Evolutionary conservation across 768 basidiomycete species (phyloP).

Genomic region (Phlegmacium glaucopus): DNA sequence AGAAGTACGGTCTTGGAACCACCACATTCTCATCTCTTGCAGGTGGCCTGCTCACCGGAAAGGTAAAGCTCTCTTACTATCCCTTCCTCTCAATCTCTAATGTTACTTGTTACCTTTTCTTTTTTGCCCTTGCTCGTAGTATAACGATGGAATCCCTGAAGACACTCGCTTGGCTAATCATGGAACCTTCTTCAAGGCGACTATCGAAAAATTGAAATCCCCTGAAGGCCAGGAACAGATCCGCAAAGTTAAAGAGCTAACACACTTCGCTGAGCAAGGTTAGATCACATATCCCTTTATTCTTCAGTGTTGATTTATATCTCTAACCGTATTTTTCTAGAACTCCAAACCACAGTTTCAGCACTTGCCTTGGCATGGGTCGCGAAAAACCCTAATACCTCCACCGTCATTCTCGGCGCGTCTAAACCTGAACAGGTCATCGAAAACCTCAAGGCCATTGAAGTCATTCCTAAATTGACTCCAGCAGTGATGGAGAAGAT

Average conservation of each 20-base stretch:
- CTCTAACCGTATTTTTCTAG: constrained; percentile 27
- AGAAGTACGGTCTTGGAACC: constrained; percentile 63
- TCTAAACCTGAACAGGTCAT: constrained; percentile 58
- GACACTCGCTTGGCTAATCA: constrained; percentile 69
- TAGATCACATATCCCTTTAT: neutral
- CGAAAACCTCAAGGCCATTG: constrained; percentile 69
- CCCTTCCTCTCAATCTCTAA: too few relatives aligned
- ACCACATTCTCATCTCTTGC: constrained; percentile 76
- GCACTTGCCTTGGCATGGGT: constrained; percentile 81
- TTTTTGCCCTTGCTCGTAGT: constrained; percentile 38
- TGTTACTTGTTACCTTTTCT: too few relatives aligned
- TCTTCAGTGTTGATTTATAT: neutral
- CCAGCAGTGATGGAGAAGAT: constrained; percentile 62
- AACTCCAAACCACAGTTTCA: constrained; percentile 54
- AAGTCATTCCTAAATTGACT: constrained; percentile 71
- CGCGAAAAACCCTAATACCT: constrained; percentile 61
- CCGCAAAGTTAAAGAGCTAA: constrained; percentile 64
- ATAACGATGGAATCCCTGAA: constrained; percentile 73
- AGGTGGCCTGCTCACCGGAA: constrained; percentile 75
- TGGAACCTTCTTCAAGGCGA: constrained; percentile 50
- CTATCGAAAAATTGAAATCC: constrained; percentile 47
- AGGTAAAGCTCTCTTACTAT: too few relatives aligned
- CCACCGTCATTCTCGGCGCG: constrained; percentile 66
- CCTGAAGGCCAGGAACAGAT: constrained; percentile 68
- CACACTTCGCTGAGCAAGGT: constrained; percentile 53